Percentiles rank a stretch among this genome's conserved stretches.
phyloP scores from a whole-genome alignment of 805 yeast genomes.

The Yarrowia osloensis region DNA sequence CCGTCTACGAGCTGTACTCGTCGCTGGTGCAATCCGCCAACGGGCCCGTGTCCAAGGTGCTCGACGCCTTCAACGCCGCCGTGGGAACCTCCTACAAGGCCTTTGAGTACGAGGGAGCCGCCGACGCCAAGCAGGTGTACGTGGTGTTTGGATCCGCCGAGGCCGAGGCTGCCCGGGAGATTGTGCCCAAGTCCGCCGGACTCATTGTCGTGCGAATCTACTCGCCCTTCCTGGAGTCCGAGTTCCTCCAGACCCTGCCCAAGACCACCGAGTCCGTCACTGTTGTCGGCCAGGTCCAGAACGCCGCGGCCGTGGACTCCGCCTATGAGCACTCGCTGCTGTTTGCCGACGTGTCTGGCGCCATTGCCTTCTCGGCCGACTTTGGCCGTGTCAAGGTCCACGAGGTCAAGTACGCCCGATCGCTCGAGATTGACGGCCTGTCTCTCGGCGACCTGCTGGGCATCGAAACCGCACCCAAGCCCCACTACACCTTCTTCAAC shows the following conservation, averaged over 20 bases:
- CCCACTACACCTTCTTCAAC: conserved; percentile 61
- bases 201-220: conserved; percentile 77
- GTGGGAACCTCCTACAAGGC: conserved; percentile 58
- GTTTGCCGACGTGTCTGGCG: conserved; percentile 71
- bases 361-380: conserved; percentile 48
- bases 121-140: conserved; percentile 68
- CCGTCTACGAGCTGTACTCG: conserved; percentile 16
- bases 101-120: conserved; percentile 70
- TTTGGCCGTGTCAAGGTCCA: conserved; percentile 33
- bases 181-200: conserved; percentile 43
- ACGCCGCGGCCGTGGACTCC: conserved; percentile 41
- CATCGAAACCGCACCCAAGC: conserved; percentile 44
- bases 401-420: conserved; percentile 38
- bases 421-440: conserved; percentile 32
- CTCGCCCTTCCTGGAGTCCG: conserved; percentile 68
- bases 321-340: conserved; percentile 49
- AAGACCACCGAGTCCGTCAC: conserved; percentile 58
- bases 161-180: conserved; percentile 54
- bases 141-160: conserved; percentile 79
- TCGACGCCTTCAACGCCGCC: conserved; percentile 54
- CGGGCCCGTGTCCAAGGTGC: conserved; percentile 32
- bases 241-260: conserved; percentile 64
- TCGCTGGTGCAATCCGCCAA: neutral
- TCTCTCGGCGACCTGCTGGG: conserved; percentile 35
- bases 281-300: conserved; percentile 61